Base-by-base conservation (phyloP, 192 early-diverging fungal genomes). In the Entomortierella parvispora region DNA sequence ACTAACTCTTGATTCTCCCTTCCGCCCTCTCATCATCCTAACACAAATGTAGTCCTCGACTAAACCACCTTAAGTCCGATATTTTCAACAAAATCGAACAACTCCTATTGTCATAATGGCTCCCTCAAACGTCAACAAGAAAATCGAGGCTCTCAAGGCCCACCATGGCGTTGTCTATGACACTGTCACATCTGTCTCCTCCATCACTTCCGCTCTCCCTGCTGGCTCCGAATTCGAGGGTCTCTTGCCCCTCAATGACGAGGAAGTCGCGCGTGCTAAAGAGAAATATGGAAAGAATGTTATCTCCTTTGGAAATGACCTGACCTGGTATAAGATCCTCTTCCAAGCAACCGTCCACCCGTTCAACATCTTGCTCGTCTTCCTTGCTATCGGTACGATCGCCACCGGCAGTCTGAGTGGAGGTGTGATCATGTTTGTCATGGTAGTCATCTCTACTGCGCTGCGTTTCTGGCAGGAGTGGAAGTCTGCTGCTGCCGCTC, bases 381-480 rank as follows among this genome's bases (percentile, higher is more conserved):
- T 76, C 47, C 62, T 85, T 26, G 64, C 52, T 20, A 55, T 53
- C 17, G 65, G 80, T 22, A 77, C 72, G 1, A 20, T 65, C n/a
- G 29, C 61, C 18, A 42, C 57, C 0, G 71, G 55, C 15, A 75
- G 75, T 18, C 17, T 22, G 4, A 43, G 46, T 14, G 81, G 80
- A 1, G 48, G 71, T 0, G 32, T 31, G 15, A 59, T 85, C 50
- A 75, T 81, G 68, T 68, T 84, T 32, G 11, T 62, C 32, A 83
- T 85, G 82, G 64, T 84, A 23, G 0, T 71, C 7, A 42, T 84
- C 14, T 82, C 80, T 1, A 69, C 81, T 14, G 53, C 33, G 8
- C 34, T 84, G 8, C 69, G 80, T 5, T 84, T 84, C 55, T 69
- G 69, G 67, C 83, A 84, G 43, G 84, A 85, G 28, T 74, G 67